A percentile compares a stretch with the other conserved stretches of the same genome.
phyloP scores from a whole-genome alignment of 495 filamentous ascomycete species.

The Neurospora intermedia region DNA sequence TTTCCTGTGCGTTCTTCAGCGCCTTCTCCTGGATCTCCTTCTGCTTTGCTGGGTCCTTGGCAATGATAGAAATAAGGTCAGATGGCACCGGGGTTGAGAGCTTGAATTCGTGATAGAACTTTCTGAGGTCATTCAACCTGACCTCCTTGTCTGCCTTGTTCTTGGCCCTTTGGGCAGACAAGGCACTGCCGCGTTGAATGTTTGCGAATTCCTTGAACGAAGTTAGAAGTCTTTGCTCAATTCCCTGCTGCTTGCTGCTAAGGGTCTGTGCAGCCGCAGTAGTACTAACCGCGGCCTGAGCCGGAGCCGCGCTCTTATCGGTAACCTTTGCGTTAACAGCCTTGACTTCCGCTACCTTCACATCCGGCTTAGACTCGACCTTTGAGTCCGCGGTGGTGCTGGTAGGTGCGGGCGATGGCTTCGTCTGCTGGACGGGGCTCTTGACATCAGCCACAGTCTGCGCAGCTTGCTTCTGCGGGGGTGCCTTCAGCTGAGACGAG shows the following conservation, averaged over 20 bases:
- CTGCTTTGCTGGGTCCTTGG: slow-evolving; percentile 89
- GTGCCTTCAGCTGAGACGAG: slow-evolving; percentile 52
- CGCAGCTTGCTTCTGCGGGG: slow-evolving; percentile 32
- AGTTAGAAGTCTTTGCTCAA: slow-evolving; percentile 66
- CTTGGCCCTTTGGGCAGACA: slow-evolving; percentile 63
- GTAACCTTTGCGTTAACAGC: slow-evolving; percentile 21
- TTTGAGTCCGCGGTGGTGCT: slow-evolving; percentile 14
- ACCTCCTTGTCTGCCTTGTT: slow-evolving; percentile 75
- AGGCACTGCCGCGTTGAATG: slow-evolving; percentile 42
- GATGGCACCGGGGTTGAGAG: slow-evolving; percentile 80
- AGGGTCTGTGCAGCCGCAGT: slow-evolving; percentile 40
- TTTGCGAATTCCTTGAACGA: slow-evolving; percentile 73
- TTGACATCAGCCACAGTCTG: slow-evolving; percentile 36
- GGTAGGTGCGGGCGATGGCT: slow-evolving; percentile 1
- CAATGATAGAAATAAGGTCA: slow-evolving; percentile 88
- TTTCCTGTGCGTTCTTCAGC: slow-evolving; percentile 53
- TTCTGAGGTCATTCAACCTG: slow-evolving; percentile 88
- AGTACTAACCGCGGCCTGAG: slow-evolving; percentile 41
- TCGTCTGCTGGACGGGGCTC: not conserved
- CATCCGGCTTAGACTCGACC: slow-evolving; percentile 4
- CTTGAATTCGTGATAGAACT: slow-evolving; percentile 90
- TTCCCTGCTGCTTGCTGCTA: slow-evolving; percentile 14
- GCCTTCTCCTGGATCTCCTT: slow-evolving; percentile 83
- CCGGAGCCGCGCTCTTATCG: slow-evolving; percentile 19
- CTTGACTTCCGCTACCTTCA: slow-evolving; percentile 16